Conservation (phyloP, 2,329 filamentous ascomycete genomes). For the Stachybotrys echinatus region DNA sequence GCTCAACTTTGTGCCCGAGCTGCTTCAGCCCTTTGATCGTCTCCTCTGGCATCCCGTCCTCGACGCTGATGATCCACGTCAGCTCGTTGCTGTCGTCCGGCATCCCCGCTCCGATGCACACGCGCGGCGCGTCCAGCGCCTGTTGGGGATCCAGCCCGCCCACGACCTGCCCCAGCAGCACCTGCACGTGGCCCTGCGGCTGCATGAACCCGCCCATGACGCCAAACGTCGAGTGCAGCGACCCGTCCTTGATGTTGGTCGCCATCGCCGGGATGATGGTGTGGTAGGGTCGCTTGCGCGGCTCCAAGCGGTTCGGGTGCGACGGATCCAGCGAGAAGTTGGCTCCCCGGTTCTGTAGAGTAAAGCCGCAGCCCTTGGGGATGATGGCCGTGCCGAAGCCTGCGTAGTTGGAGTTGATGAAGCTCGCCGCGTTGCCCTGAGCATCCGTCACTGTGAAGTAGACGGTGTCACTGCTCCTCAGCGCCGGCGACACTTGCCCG, state of each 20-base stretch:
- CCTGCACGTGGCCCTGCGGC: slow-evolving; percentile 92
- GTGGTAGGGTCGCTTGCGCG: slow-evolving; percentile 87
- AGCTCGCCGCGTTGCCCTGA: slow-evolving; percentile 84
- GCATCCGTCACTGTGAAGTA: slow-evolving; percentile 84
- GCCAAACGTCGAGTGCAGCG: slow-evolving; percentile 80
- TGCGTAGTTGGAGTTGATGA: slow-evolving; percentile 93
- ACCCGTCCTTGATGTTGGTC: slow-evolving; percentile 69
- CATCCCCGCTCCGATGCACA: slow-evolving; percentile 77
- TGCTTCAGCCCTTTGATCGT: slow-evolving; percentile 61
- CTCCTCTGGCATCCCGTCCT: slow-evolving; percentile 71
- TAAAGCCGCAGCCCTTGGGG: slow-evolving; percentile 82
- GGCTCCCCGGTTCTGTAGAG: slow-evolving; percentile 85
- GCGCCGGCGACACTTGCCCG: slow-evolving; percentile 64
- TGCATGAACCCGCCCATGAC: slow-evolving; percentile 99
- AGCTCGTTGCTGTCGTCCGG: slow-evolving; percentile 52
- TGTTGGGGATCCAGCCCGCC: slow-evolving; percentile 80
- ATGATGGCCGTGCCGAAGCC: slow-evolving; percentile 87
- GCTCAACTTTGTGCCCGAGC: slow-evolving; percentile 68
- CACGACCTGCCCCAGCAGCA: slow-evolving; percentile 81
- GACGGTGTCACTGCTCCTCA: slow-evolving; percentile 85
- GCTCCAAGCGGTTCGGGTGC: slow-evolving; percentile 77
- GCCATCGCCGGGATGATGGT: slow-evolving; percentile 94
- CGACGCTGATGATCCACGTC: slow-evolving; percentile 66
- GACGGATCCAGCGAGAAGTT: slow-evolving; percentile 69
- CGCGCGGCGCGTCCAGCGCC: slow-evolving; percentile 83